Base-by-base conservation (phyloP, 805 yeast species). In the Saccharomycopsis fibuligera region DNA sequence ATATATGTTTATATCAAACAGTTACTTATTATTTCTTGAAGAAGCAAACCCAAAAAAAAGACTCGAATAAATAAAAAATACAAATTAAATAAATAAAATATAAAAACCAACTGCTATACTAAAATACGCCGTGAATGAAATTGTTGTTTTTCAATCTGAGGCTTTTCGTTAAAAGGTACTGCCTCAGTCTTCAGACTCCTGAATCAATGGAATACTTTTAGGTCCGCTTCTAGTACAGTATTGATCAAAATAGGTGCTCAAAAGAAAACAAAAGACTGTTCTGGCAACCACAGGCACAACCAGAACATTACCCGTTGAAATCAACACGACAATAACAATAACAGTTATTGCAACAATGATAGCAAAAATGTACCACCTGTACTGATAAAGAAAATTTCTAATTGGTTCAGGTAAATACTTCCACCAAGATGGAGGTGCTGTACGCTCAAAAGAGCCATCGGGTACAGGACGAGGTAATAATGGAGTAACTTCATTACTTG, bases 401-500 rank as follows among this genome's bases (percentile, higher is more conserved):
- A 35, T 25, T 2, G 45, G 45, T 4, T 23, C 23, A 9, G 49
- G 49, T 5, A 47, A 21, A 14, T 27, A 23, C 14, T 17, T n/a
- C 45, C 45, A 41, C 49, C 49, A 47, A 22, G 21, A 23, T 1
- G 22, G 27, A 4, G 35, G 8, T 10, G 16, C 14, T 10, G 16
- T 24, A 23, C 16, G 19, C 10, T 38, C 44, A 16, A 12, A 6
- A 4, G 21, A 9, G 5, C 44, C 10, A 24, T 45, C 48, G 12
- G 48, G 42, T 19, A 45, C 43, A 25, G 48, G 48, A 14, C 48
- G 19, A 29, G 48, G 48, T 30, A 45, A 30, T 12, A 45, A 33
- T 9, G 37, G 37, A 6, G 24, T 37, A 29, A 8, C 8, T 35
- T 5, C 3, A 14, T 35, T 33, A n/a, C n/a, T 35, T 9, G 3